These are phyloP conservation scores for Fusarium chaquense DNA, from an alignment of 2,329 filamentous ascomycete genomes.

Conservation along the genomic window DNA sequence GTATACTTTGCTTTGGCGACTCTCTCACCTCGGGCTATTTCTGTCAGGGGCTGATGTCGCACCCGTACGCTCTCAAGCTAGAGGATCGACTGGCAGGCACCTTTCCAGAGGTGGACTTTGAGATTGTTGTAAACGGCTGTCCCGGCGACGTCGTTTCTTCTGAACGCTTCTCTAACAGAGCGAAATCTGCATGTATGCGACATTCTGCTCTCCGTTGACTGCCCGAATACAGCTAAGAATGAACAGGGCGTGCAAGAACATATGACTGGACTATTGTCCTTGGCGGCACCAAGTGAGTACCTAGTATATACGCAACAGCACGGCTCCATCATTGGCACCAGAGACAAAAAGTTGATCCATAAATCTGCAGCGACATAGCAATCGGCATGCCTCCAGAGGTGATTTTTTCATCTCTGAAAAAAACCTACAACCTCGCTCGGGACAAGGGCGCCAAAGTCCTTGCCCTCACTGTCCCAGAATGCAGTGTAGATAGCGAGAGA, in stretches of 20 bases:
- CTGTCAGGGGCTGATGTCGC: constrained; percentile 54
- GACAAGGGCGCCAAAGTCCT: constrained; percentile 66
- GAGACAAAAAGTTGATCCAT: background rate
- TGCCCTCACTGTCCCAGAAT: constrained; percentile 72
- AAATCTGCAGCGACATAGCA: constrained; percentile 62
- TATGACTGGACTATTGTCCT: constrained; percentile 74
- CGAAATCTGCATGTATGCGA: constrained; percentile 53
- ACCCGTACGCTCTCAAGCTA: constrained; percentile 67
- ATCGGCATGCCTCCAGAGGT: constrained; percentile 52
- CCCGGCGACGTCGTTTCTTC: constrained; percentile 63
- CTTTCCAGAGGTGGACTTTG: constrained; percentile 58
- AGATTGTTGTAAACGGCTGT: constrained; percentile 62
- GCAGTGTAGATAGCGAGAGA: constrained; percentile 46
- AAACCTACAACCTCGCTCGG: constrained; percentile 64
- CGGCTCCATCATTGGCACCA: background rate
- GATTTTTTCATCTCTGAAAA: constrained; percentile 63
- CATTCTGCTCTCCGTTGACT: background rate
- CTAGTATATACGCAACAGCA: background rate
- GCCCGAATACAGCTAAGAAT: constrained; percentile 1
- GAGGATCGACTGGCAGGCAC: constrained; percentile 59
- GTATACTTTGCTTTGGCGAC: constrained; percentile 74
- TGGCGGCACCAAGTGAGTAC: constrained; percentile 70
- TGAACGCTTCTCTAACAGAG: constrained; percentile 49
- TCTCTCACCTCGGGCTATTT: constrained; percentile 71
- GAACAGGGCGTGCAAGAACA: constrained; percentile 37